A percentile compares a stretch with the other conserved stretches of the same genome.
Evolutionary conservation across 345 rosid species (phyloP).

Genomic region (Stellera chamaejasme): DNA sequence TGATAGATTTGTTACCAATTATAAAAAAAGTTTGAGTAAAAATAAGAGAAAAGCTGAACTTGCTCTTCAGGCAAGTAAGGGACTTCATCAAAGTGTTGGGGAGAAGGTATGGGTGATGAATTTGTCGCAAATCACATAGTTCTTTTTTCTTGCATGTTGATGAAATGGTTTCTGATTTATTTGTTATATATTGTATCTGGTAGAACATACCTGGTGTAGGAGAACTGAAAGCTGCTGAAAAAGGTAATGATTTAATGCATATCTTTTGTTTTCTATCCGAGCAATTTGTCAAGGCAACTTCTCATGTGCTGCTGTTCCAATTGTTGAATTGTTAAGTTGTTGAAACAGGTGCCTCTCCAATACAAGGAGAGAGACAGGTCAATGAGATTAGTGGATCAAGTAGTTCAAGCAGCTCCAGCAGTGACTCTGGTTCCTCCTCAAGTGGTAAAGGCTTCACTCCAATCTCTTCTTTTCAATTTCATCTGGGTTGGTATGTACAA

Average conservation of each 20-base stretch:
- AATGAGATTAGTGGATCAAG: conserved; percentile 70
- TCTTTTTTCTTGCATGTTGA: not conserved
- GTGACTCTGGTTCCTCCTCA: conserved; percentile 93
- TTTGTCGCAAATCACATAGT: not conserved
- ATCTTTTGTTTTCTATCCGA: conserved; percentile 7
- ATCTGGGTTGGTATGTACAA: not conserved
- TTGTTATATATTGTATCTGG: conserved; percentile 8
- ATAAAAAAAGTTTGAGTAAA: conserved; percentile 94
- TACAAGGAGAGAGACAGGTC: conserved; percentile 48
- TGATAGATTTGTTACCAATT: conserved; percentile 93
- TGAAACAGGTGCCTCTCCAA: conserved; percentile 44
- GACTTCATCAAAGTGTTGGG: conserved; percentile 44
- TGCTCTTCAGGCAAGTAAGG: conserved; percentile 73
- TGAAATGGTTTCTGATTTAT: conserved; percentile 3
- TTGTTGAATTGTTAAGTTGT: conserved; percentile 11
- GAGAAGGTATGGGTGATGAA: conserved; percentile 40
- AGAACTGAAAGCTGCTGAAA: conserved; percentile 44
- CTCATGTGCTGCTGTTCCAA: not conserved
- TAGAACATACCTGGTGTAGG: conserved; percentile 37
- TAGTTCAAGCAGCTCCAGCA: conserved; percentile 95
- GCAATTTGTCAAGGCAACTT: not conserved
- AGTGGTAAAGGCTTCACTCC: conserved; percentile 50
- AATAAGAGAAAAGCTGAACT: conserved; percentile 94
- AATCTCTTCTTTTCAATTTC: not conserved
- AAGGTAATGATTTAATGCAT: conserved; percentile 35